phyloP scores from a whole-genome alignment of 805 yeast genomes.

The Yarrowia yakushimensis region DNA sequence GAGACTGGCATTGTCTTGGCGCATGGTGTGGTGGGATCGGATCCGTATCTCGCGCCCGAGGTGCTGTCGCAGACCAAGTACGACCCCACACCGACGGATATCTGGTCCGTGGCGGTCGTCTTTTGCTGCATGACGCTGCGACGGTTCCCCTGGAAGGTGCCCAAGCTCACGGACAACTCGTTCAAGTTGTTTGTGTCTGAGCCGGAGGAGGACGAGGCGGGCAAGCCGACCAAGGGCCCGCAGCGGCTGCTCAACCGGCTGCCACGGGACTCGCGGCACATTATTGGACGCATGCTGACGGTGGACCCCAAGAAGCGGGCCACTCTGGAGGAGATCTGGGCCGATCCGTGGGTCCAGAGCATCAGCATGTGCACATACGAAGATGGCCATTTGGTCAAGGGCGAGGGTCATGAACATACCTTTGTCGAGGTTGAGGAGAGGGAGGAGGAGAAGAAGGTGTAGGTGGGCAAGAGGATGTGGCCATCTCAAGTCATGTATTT shows the following conservation, averaged over 20 bases:
- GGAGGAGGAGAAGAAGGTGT: constrained; percentile 8
- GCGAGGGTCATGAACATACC: constrained; percentile 38
- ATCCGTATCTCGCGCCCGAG: constrained; percentile 90
- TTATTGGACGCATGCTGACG: constrained; percentile 63
- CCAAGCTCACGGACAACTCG: constrained; percentile 73
- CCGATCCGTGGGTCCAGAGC: constrained; percentile 54
- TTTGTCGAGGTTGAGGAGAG: constrained; percentile 34
- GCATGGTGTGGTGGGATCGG: constrained; percentile 82
- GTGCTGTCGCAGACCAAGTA: constrained; percentile 77
- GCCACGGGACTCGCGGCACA: constrained; percentile 60
- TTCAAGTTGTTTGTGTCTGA: constrained; percentile 62
- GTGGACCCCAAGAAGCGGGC: constrained; percentile 58
- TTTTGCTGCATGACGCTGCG: constrained; percentile 89
- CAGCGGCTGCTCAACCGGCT: constrained; percentile 65
- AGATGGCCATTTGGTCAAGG: constrained; percentile 27
- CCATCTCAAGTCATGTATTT: too few relatives aligned
- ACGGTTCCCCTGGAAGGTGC: constrained; percentile 94
- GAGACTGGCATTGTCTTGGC: constrained; percentile 55
- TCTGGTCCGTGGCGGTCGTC: constrained; percentile 89
- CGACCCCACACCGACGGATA: constrained; percentile 90
- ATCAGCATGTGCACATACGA: constrained; percentile 52
- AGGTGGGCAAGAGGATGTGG: too few relatives aligned
- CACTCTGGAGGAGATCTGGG: constrained; percentile 52
- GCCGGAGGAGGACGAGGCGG: constrained; percentile 30
- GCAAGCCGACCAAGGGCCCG: constrained; percentile 54